Base-by-base conservation (phyloP, 1,284 basidiomycete species). In the Ustilago xerochloae region DNA sequence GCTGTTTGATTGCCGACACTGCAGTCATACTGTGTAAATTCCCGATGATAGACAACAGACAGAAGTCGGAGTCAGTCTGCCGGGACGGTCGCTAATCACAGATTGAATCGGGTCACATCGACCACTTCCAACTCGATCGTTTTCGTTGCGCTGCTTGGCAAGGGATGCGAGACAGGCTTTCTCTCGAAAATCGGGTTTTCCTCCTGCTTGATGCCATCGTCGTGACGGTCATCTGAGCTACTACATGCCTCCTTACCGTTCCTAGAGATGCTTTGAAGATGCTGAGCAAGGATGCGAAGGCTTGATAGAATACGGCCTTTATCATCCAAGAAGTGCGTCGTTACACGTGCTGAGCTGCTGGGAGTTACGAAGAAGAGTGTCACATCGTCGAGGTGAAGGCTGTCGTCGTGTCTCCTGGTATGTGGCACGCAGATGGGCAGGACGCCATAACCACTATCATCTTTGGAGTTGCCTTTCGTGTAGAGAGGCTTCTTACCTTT, bases 331-430 rank as follows among this genome's bases (percentile, higher is more conserved):
- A 79, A 77, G 48, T 81, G 80, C 3, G 79, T 77, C 22, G 80
- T 81, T 8, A 81, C 80, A 13, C 80, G 63, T 18, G 77, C 80
- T n/a, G 75, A 78, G 33, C 79, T 75, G 16, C 75, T 78, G 0
- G 80, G 80, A 2, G 67, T 64, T 0, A 74, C 70, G 43, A 75
- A 81, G 53, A 81, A 75, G 12, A 79, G 38, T 1, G 79, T 79
- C 3, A 62, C 61, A 22, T 67, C 49, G 7, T 62, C 59, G 13
- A 54, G 41, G 1, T 22, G 18, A 9, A 60, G 13, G 7, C 10
- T 2, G 6, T 22, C 22, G n/a, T 32, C 32, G 16, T 28, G 33
- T 0, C 6, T 13, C 7, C n/a, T 32, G 15, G 64, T 35, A 16
- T 72, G 68, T 0, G 55, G 46, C 2, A 73, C 41, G 51, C 62